Conservation (phyloP, 148 eudicot species). For the Persicaria maculosa region DNA sequence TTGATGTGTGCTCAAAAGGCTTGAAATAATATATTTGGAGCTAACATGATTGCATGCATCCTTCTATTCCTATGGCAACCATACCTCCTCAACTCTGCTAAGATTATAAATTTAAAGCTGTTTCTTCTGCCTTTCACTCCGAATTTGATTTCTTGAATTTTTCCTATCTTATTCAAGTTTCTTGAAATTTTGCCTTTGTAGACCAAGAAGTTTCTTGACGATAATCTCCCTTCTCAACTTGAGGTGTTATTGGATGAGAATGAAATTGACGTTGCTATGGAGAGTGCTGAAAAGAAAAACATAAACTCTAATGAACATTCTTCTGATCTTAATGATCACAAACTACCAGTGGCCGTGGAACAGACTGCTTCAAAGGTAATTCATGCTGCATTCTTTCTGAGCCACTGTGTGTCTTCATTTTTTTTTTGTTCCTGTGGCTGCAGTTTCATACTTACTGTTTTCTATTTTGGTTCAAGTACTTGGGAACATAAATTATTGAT, state of each 20-base stretch:
- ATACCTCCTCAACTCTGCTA: neutral
- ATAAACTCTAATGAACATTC: constrained; percentile 19
- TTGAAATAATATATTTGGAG: too few species aligned
- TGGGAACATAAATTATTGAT: neutral
- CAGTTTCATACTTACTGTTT: neutral
- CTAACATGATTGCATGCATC: neutral
- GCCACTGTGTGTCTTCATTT: neutral
- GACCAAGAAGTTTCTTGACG: constrained; percentile 79
- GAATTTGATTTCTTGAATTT: neutral
- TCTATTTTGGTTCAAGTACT: neutral
- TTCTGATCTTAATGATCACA: constrained; percentile 17
- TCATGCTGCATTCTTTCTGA: neutral
- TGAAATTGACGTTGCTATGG: constrained; percentile 17
- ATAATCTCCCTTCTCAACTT: constrained; percentile 50
- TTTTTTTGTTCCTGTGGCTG: neutral
- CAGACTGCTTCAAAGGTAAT: constrained; percentile 30
- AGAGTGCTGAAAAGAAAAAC: constrained; percentile 19
- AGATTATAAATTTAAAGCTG: neutral
- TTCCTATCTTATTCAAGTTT: neutral
- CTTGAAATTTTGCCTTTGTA: constrained; percentile 18
- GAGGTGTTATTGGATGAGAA: constrained; percentile 42
- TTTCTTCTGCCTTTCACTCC: neutral
- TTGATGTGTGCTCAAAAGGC: too few species aligned
- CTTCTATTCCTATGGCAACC: neutral
- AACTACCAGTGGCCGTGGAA: constrained; percentile 20